Evolutionary conservation across 2,329 filamentous ascomycete species (phyloP).

Genomic region (Aaosphaeria pasadenensis): DNA sequence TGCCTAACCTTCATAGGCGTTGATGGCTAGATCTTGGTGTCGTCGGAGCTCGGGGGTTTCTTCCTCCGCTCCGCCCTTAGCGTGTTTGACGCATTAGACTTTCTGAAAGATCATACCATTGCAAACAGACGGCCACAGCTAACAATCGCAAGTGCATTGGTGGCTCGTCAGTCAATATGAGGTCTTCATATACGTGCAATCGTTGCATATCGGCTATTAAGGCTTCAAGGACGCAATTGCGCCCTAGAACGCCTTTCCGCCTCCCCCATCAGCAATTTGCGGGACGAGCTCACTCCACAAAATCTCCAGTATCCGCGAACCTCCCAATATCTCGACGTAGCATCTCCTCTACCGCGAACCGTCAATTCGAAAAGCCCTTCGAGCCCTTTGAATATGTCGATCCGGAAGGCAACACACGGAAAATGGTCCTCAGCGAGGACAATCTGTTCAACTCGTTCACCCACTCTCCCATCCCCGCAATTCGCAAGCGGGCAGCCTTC

Average conservation of each 20-base stretch:
- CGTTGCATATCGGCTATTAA: slow-evolving; percentile 36
- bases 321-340: slow-evolving; percentile 22
- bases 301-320: slow-evolving; percentile 20
- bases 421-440: slow-evolving; percentile 60
- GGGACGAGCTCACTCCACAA: slow-evolving; percentile 33
- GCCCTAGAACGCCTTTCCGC: slow-evolving; percentile 17
- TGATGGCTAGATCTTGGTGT: too few relatives aligned
- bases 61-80: background rate
- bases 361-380: slow-evolving; percentile 24
- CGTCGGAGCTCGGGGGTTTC: too few relatives aligned
- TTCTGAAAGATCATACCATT: background rate
- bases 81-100: background rate
- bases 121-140: background rate
- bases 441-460: slow-evolving; percentile 94
- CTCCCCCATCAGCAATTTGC: slow-evolving; percentile 20
- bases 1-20: too few relatives aligned
- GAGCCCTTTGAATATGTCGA: slow-evolving; percentile 35
- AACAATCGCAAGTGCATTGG: slow-evolving; percentile 3
- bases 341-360: slow-evolving; percentile 30
- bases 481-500: slow-evolving; percentile 81
- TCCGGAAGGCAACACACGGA: slow-evolving; percentile 31
- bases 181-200: slow-evolving; percentile 40
- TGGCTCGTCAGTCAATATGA: slow-evolving; percentile 27
- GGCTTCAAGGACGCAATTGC: slow-evolving; percentile 24
- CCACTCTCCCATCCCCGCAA: slow-evolving; percentile 81